Evolutionary conservation across 345 rosid genomes (phyloP).

Genomic region (Heritiera fomes): DNA sequence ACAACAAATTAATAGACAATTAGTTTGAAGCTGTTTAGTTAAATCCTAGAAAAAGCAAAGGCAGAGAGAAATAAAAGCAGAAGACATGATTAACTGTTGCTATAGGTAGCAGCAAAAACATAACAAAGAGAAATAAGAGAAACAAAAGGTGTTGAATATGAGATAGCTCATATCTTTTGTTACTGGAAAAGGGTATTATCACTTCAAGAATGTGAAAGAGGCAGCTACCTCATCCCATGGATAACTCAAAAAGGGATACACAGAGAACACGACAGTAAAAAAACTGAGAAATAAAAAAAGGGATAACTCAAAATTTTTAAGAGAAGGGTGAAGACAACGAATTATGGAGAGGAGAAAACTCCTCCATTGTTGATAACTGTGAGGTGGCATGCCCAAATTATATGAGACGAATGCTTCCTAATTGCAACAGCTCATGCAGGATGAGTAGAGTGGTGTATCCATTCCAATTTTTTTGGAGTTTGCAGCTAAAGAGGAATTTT

Average conservation of each 20-base stretch:
- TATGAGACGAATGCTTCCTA: neutral
- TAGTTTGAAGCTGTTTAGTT: neutral
- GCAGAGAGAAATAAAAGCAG: neutral
- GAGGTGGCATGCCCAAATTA: neutral
- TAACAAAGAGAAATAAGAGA: neutral
- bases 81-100: neutral
- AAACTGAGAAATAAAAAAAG: neutral
- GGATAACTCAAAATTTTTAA: neutral
- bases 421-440: neutral
- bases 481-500: neutral
- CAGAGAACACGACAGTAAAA: neutral
- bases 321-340: neutral
- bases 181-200: neutral
- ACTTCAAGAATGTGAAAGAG: neutral
- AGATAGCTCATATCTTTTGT: neutral
- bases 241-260: neutral
- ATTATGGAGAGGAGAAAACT: neutral
- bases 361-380: neutral
- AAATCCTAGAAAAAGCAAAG: neutral
- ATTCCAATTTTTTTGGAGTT: neutral
- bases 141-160: neutral
- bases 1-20: constrained; percentile 6
- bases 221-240: neutral
- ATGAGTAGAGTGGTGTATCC: neutral
- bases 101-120: neutral